phyloP scores from a whole-genome alignment of 306 rosid species.

The Mimosa bimucronata region DNA sequence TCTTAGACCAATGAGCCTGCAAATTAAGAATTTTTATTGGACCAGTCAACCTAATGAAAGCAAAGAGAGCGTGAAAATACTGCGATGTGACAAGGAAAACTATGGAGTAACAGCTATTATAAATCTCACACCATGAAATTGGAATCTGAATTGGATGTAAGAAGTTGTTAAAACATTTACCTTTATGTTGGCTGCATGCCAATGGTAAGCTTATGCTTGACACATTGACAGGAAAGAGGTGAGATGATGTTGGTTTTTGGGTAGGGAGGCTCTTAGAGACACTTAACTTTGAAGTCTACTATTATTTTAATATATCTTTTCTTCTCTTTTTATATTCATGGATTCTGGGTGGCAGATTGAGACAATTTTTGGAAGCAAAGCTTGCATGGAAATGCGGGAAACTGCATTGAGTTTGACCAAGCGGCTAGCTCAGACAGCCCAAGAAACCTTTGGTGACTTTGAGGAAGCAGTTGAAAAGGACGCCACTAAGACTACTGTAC shows the following conservation, averaged over 20 bases:
- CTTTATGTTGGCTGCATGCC: not conserved
- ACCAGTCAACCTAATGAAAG: not conserved
- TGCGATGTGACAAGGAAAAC: conserved; percentile 2
- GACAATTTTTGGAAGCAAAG: conserved; percentile 68
- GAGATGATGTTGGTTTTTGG: conserved; percentile 1
- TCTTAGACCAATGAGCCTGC: conserved; percentile 10
- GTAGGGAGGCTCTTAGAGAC: not conserved
- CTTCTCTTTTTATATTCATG: not conserved
- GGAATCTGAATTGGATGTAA: conserved; percentile 2
- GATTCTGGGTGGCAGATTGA: conserved; percentile 55
- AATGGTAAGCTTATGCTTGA: not conserved
- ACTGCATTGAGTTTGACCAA: conserved; percentile 71
- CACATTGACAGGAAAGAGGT: not conserved
- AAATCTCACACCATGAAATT: not conserved
- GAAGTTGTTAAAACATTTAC: conserved; percentile 5
- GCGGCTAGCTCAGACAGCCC: conserved; percentile 94
- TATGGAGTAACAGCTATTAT: not conserved
- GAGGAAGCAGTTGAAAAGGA: conserved; percentile 99
- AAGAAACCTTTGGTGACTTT: conserved; percentile 92
- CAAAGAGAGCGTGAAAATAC: conserved; percentile 13
- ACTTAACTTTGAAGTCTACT: conserved; percentile 1
- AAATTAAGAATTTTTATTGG: conserved; percentile 3
- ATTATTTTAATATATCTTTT: conserved; percentile 9
- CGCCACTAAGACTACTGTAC: conserved; percentile 89
- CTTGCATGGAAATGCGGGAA: conserved; percentile 81